phyloP scores from a whole-genome alignment of 2,329 filamentous ascomycete species.

The Paecilomyces formosus region DNA sequence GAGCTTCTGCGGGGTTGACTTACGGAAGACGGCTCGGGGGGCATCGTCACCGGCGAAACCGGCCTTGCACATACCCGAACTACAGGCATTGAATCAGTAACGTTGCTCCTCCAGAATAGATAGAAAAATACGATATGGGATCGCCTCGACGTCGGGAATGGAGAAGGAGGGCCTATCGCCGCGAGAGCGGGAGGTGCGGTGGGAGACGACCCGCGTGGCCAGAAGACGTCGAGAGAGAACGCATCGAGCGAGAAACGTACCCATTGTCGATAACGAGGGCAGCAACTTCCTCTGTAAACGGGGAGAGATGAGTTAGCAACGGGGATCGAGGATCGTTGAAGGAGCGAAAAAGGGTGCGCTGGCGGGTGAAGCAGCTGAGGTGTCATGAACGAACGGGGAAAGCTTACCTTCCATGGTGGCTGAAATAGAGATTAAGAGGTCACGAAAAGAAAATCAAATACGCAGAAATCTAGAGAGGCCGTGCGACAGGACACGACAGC shows the following conservation, averaged over 20 bases:
- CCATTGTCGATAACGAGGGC: conserved; percentile 99
- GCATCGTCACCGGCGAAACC: conserved; percentile 99
- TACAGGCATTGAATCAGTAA: conserved; percentile 39
- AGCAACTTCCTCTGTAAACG: conserved; percentile 89
- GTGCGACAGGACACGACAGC: conserved; percentile 28
- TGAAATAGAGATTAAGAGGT: conserved; percentile 20
- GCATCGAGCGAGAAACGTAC: conserved; percentile 59
- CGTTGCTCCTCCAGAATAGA: background rate
- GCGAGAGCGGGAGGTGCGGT: background rate
- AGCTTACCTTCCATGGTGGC: conserved; percentile 61
- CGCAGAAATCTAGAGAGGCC: conserved; percentile 24
- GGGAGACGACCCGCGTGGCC: background rate
- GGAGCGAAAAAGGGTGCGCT: conserved; percentile 10
- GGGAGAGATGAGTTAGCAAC: conserved; percentile 32
- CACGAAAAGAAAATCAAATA: conserved; percentile 25
- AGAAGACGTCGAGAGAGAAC: conserved; percentile 1
- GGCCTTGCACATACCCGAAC: conserved; percentile 99
- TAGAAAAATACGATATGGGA: background rate
- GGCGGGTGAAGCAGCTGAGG: conserved; percentile 19
- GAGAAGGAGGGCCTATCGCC: background rate
- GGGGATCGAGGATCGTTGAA: conserved; percentile 8
- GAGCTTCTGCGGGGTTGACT: conserved; percentile 46
- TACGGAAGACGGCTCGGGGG: conserved; percentile 99
- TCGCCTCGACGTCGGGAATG: background rate
- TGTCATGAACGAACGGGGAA: conserved; percentile 23